phyloP scores from a whole-genome alignment of 108 stramenopile genomes.

The Nitzschia palea region DNA sequence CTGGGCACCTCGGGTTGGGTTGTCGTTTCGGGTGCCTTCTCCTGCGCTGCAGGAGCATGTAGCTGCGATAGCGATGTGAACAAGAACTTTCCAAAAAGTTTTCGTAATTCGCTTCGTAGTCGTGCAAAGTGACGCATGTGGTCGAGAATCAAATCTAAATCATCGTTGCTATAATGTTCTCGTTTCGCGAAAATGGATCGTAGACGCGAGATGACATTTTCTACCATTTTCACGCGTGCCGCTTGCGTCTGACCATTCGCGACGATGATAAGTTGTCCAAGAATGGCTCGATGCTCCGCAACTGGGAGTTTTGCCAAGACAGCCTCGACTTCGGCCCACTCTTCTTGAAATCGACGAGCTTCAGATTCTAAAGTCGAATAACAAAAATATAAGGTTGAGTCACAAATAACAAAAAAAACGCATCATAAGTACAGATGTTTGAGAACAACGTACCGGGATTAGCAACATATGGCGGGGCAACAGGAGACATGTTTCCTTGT shows the following conservation, averaged over 20 bases:
- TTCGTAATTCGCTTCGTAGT: conserved; percentile 1
- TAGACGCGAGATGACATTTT: not conserved
- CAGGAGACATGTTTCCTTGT: too few relatives aligned
- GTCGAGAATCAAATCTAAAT: not conserved
- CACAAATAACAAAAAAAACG: too few relatives aligned
- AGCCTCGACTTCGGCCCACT: not conserved
- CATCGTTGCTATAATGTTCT: not conserved
- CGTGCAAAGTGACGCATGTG: conserved; percentile 3
- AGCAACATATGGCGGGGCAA: too few relatives aligned
- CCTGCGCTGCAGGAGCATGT: too few relatives aligned
- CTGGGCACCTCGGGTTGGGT: too few relatives aligned
- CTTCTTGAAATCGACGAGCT: not conserved
- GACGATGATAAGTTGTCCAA: conserved; percentile 5
- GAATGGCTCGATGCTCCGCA: not conserved
- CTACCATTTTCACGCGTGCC: conserved; percentile 7
- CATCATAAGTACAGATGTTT: too few relatives aligned
- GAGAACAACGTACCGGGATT: too few relatives aligned
- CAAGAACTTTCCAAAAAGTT: conserved; percentile 8
- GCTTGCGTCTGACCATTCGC: conserved; percentile 9
- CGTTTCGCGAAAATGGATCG: not conserved
- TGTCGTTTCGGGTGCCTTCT: too few relatives aligned
- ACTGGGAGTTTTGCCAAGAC: conserved; percentile 3
- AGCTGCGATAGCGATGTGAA: not conserved
- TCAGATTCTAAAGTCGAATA: not conserved
- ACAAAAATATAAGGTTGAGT: not conserved